Evolutionary conservation across 2,329 filamentous ascomycete species (phyloP).

Genomic region (Metarhizium rileyi): DNA sequence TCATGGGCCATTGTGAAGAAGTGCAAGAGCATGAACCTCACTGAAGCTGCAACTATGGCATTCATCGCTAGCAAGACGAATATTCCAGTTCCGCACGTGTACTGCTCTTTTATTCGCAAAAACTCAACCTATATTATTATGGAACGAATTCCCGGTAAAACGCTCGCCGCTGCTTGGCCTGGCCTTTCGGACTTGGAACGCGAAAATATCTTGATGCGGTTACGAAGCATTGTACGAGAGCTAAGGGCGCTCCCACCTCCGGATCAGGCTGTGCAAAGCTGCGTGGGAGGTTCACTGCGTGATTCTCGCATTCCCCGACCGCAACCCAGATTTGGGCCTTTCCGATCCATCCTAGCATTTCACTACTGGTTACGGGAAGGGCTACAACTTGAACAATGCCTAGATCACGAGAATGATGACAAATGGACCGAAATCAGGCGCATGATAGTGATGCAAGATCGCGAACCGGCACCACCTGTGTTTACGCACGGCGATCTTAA

Average conservation of each 20-base stretch:
- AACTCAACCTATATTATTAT: slow-evolving; percentile 36
- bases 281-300: slow-evolving; percentile 16
- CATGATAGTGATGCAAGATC: slow-evolving; percentile 26
- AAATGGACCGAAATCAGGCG: slow-evolving; percentile 20
- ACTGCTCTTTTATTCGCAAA: slow-evolving; percentile 25
- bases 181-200: slow-evolving; percentile 7
- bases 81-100: slow-evolving; percentile 12
- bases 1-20: too few species aligned
- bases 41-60: slow-evolving; percentile 13
- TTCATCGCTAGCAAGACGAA: slow-evolving; percentile 13
- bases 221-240: slow-evolving; percentile 14
- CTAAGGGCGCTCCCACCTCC: slow-evolving; percentile 14
- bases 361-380: slow-evolving; percentile 21
- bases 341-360: slow-evolving; percentile 20
- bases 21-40: background rate
- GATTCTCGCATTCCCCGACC: slow-evolving; percentile 17
- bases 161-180: slow-evolving; percentile 11
- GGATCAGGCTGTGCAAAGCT: slow-evolving; percentile 13
- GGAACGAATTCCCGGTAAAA: slow-evolving; percentile 21
- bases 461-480: slow-evolving; percentile 23
- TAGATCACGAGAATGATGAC: slow-evolving; percentile 9
- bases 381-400: slow-evolving; percentile 14
- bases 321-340: slow-evolving; percentile 20
- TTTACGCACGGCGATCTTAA: slow-evolving; percentile 17
- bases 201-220: slow-evolving; percentile 11